phyloP scores from a whole-genome alignment of 2,329 filamentous ascomycete species.

The Sarocladium oryzae region DNA sequence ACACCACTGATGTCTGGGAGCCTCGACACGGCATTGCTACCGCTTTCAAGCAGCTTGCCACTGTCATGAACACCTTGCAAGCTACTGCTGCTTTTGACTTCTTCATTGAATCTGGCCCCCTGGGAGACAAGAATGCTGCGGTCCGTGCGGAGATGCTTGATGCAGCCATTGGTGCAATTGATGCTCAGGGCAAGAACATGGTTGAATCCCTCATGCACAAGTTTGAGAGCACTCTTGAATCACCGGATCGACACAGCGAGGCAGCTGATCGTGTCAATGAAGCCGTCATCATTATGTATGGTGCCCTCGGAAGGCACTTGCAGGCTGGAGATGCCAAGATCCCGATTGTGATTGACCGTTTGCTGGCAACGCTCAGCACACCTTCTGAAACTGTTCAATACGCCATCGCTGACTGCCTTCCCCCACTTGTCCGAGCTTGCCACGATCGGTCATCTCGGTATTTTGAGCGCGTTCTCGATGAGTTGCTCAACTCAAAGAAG shows the following conservation, averaged over 20 bases:
- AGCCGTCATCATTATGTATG: slow-evolving; percentile 95
- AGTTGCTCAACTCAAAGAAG: slow-evolving; percentile 78
- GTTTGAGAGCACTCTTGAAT: slow-evolving; percentile 83
- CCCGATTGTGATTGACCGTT: slow-evolving; percentile 77
- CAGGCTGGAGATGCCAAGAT: slow-evolving; percentile 79
- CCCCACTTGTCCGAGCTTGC: slow-evolving; percentile 79
- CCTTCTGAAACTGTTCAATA: slow-evolving; percentile 97
- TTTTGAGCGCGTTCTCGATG: slow-evolving; percentile 71
- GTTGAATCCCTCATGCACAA: slow-evolving; percentile 88
- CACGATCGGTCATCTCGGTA: slow-evolving; percentile 73
- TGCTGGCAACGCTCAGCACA: slow-evolving; percentile 82
- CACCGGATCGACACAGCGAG: slow-evolving; percentile 73
- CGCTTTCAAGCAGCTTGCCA: slow-evolving; percentile 75
- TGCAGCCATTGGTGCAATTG: slow-evolving; percentile 75
- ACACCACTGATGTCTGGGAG: slow-evolving; percentile 87
- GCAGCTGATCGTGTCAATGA: slow-evolving; percentile 88
- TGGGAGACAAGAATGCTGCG: slow-evolving; percentile 72
- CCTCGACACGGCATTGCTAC: slow-evolving; percentile 81
- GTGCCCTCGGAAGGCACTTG: slow-evolving; percentile 83
- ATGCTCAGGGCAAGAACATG: slow-evolving; percentile 70
- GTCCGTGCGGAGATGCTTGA: slow-evolving; percentile 91
- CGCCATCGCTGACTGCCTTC: slow-evolving; percentile 88
- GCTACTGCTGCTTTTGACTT: slow-evolving; percentile 78
- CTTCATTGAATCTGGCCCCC: slow-evolving; percentile 75
- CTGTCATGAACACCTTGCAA: slow-evolving; percentile 59